These are phyloP conservation scores for Fusarium austroafricanum DNA, from an alignment of 2,329 filamentous ascomycete genomes.

Conservation along the genomic window DNA sequence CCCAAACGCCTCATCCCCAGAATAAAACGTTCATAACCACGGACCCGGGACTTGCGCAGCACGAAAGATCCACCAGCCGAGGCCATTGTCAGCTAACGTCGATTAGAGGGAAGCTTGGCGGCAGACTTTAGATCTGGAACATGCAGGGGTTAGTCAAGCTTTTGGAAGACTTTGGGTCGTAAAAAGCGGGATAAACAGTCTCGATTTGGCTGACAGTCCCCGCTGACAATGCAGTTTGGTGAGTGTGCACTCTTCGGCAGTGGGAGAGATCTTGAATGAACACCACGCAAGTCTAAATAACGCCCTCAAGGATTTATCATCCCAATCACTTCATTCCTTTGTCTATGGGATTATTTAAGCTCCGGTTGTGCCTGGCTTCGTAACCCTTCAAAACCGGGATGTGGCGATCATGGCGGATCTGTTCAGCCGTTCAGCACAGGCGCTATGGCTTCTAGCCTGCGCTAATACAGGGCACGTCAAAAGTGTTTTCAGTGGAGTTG, in stretches of 20 bases:
- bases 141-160: background rate
- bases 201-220: no score
- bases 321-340: background rate
- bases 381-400: conserved; percentile 1
- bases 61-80: background rate
- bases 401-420: conserved; percentile 8
- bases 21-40: background rate
- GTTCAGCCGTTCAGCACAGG: background rate
- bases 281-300: background rate
- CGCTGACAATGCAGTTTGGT: background rate
- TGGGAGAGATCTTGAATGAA: background rate
- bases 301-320: background rate
- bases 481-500: conserved; percentile 16
- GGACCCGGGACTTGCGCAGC: no score
- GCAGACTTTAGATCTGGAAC: background rate
- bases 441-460: background rate
- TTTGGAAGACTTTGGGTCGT: background rate
- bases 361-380: background rate
- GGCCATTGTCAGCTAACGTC: background rate
- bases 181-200: background rate
- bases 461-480: conserved; percentile 19
- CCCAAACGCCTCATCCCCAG: background rate
- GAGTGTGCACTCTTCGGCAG: background rate
- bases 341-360: background rate
- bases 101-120: background rate